phyloP scores from a whole-genome alignment of 306 rosid genomes.

The Prunus davidiana region DNA sequence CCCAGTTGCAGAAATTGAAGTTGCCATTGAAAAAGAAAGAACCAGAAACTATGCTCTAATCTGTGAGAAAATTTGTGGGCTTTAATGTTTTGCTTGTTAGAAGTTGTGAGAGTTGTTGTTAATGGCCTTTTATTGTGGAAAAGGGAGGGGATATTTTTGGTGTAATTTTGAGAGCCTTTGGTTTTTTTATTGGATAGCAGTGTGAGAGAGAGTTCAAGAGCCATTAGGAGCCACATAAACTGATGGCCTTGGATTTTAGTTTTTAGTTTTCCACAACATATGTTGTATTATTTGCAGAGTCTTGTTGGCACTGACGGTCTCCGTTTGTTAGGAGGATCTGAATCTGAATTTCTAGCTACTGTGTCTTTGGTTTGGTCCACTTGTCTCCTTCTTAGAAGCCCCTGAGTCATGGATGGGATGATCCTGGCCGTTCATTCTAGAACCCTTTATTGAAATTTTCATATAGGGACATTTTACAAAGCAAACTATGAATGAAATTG shows the following conservation, averaged over 20 bases:
- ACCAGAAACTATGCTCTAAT: not conserved
- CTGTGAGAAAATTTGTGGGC: not conserved
- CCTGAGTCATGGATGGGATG: slow-evolving; percentile 1
- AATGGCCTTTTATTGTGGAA: slow-evolving; percentile 44
- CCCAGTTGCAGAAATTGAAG: slow-evolving; percentile 54
- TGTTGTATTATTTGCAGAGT: slow-evolving; percentile 16
- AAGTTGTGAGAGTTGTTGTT: slow-evolving; percentile 21
- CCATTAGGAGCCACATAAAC: slow-evolving; percentile 31
- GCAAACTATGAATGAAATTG: not conserved
- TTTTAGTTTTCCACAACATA: slow-evolving; percentile 21
- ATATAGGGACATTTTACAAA: not conserved
- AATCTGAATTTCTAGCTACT: slow-evolving; percentile 23
- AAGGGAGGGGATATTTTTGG: slow-evolving; percentile 41
- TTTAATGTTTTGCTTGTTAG: not conserved
- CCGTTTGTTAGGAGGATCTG: slow-evolving; percentile 28
- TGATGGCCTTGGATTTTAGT: slow-evolving; percentile 50
- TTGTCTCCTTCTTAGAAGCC: slow-evolving; percentile 12
- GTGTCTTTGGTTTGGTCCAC: slow-evolving; percentile 29
- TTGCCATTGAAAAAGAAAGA: slow-evolving; percentile 47
- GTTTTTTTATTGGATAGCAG: slow-evolving; percentile 49
- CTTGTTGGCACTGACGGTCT: slow-evolving; percentile 19
- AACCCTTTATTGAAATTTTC: slow-evolving; percentile 7
- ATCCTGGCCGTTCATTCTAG: not conserved
- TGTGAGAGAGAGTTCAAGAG: not conserved
- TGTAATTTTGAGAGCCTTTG: slow-evolving; percentile 60